These are phyloP conservation scores for Colletotrichum tanaceti DNA, from an alignment of 2,329 filamentous ascomycete species.

Conservation along the genomic window DNA sequence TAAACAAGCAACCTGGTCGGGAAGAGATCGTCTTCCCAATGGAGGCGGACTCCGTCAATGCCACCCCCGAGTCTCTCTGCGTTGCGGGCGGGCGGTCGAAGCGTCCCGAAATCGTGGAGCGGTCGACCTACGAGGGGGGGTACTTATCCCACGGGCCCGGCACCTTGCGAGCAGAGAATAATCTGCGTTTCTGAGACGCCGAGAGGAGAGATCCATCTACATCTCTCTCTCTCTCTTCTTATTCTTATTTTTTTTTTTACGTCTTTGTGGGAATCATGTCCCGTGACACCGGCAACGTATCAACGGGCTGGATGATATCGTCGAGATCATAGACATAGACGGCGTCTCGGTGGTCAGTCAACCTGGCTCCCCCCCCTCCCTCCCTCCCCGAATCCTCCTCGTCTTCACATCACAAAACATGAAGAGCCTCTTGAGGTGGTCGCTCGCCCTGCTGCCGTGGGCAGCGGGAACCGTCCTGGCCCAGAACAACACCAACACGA, in stretches of 20 bases:
- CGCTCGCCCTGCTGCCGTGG: slow-evolving; percentile 25
- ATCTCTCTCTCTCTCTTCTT: no score
- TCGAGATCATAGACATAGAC: not conserved
- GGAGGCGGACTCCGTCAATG: slow-evolving; percentile 6
- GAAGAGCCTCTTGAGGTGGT: slow-evolving; percentile 19
- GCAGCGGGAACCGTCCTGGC: slow-evolving; percentile 15
- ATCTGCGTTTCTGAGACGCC: slow-evolving; percentile 6
- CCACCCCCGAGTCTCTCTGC: slow-evolving; percentile 21
- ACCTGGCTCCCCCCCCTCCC: no score
- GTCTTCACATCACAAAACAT: slow-evolving; percentile 18
- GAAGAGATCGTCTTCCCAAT: slow-evolving; percentile 18
- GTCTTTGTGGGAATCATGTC: slow-evolving; percentile 14
- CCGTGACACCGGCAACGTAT: slow-evolving; percentile 17
- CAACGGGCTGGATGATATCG: slow-evolving; percentile 3
- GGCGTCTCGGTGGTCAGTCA: not conserved
- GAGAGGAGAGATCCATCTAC: not conserved
- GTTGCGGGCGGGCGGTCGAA: not conserved
- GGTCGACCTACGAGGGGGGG: no score
- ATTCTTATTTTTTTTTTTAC: no score
- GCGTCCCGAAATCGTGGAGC: not conserved
- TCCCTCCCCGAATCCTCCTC: no score
- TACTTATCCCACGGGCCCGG: slow-evolving; percentile 12
- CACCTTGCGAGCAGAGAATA: not conserved
- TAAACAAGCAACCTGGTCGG: not conserved
- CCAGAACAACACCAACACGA: not conserved